These are phyloP conservation scores for Arabidopsis lyrata DNA, from an alignment of 441 rosid species.

Conservation along the genomic window DNA sequence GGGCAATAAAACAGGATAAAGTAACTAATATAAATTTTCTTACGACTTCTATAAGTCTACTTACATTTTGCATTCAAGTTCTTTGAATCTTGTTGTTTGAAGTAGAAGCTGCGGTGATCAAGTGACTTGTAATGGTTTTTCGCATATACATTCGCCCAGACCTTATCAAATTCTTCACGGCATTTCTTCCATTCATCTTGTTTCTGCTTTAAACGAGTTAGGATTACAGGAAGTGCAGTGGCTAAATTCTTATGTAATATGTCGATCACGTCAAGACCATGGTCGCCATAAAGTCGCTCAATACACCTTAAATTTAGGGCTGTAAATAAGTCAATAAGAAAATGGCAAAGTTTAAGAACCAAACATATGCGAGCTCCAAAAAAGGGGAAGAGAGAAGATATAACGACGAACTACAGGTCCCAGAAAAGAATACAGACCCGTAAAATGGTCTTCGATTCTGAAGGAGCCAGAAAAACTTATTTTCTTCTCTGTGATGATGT, in stretches of 20 bases:
- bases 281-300: conserved; percentile 96
- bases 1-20: not conserved
- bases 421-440: conserved; percentile 58
- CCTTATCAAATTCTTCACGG: conserved; percentile 92
- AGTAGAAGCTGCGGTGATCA: conserved; percentile 99
- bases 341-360: conserved; percentile 20
- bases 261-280: conserved; percentile 97
- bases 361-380: conserved; percentile 3
- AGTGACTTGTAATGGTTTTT: conserved; percentile 97
- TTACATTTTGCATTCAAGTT: conserved; percentile 91
- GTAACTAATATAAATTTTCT: conserved; percentile 13
- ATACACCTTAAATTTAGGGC: conserved; percentile 95
- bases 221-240: conserved; percentile 82
- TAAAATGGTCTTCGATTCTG: conserved; percentile 77
- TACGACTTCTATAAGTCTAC: conserved; percentile 37
- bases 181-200: conserved; percentile 98
- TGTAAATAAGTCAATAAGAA: conserved; percentile 48
- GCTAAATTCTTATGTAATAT: conserved; percentile 82
- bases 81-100: conserved; percentile 99
- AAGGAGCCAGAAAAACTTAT: conserved; percentile 54
- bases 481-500: conserved; percentile 76
- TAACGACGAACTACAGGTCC: conserved; percentile 27
- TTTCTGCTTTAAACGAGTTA: conserved; percentile 95
- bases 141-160: conserved; percentile 96
- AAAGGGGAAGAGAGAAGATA: conserved; percentile 29